Percentiles rank a stretch among this genome's conserved stretches.
Conservation (phyloP, 768 basidiomycete genomes). For the Paxillus ammoniavirescens region DNA sequence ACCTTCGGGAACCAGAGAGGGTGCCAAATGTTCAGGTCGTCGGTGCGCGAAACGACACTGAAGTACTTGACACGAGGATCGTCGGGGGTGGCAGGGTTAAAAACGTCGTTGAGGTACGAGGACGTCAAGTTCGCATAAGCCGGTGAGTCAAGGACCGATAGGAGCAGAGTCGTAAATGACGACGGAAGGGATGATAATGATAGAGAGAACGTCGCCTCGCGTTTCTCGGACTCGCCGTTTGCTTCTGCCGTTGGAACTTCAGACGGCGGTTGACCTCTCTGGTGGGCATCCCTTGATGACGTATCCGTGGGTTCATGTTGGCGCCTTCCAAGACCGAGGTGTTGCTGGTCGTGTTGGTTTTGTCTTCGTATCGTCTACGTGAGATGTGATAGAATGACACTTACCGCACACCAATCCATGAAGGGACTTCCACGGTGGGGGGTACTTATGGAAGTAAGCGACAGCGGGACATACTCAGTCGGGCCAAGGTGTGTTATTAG, state of each 20-base stretch:
- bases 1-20: constrained; percentile 97
- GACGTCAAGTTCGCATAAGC: constrained; percentile 95
- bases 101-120: constrained; percentile 69
- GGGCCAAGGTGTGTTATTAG: constrained; percentile 86
- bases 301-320: constrained; percentile 22
- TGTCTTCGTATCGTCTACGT: constrained; percentile 10
- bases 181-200: constrained; percentile 70
- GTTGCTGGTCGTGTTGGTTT: constrained; percentile 50
- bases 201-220: constrained; percentile 38
- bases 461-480: constrained; percentile 78
- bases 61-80: constrained; percentile 86
- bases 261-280: neutral
- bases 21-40: constrained; percentile 74
- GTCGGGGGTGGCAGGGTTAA: constrained; percentile 82
- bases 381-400: constrained; percentile 23
- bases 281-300: neutral
- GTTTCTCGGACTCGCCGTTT: constrained; percentile 14
- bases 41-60: constrained; percentile 80
- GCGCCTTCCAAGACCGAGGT: constrained; percentile 85
- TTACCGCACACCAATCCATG: constrained; percentile 97
- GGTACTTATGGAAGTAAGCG: constrained; percentile 85
- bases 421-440: constrained; percentile 97
- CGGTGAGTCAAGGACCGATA: constrained; percentile 91
- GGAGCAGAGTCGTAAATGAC: constrained; percentile 82
- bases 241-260: constrained; percentile 1